phyloP scores from a whole-genome alignment of 768 basidiomycete genomes.

The Mycena belliarum region DNA sequence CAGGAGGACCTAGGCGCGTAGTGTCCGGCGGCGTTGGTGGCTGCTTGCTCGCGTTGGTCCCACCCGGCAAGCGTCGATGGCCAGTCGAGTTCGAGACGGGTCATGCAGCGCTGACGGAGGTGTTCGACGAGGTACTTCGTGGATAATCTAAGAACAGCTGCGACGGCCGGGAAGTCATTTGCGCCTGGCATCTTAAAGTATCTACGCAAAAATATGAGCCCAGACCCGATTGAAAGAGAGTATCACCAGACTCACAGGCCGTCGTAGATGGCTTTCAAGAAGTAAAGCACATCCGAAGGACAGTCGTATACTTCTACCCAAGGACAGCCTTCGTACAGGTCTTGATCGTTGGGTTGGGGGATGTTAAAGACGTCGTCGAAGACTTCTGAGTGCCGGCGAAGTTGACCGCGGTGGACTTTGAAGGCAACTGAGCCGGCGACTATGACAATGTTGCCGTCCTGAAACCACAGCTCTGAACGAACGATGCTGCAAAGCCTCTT shows the following conservation, averaged over 20 bases:
- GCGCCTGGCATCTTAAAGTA: slow-evolving; percentile 56
- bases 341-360: slow-evolving; percentile 54
- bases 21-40: slow-evolving; percentile 48
- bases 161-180: slow-evolving; percentile 57
- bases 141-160: slow-evolving; percentile 69
- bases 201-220: slow-evolving; percentile 32
- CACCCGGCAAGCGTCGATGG: slow-evolving; percentile 66
- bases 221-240: background rate
- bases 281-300: slow-evolving; percentile 66
- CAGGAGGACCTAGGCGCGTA: slow-evolving; percentile 61
- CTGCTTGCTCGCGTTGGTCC: slow-evolving; percentile 64
- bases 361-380: slow-evolving; percentile 68
- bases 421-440: slow-evolving; percentile 59
- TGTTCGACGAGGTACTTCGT: slow-evolving; percentile 76
- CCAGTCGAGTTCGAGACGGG: slow-evolving; percentile 64
- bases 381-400: slow-evolving; percentile 76
- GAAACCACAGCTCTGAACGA: slow-evolving; percentile 71
- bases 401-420: slow-evolving; percentile 75
- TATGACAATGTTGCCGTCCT: slow-evolving; percentile 70
- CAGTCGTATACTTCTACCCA: slow-evolving; percentile 65
- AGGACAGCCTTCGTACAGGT: slow-evolving; percentile 57
- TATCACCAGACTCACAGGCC: slow-evolving; percentile 58
- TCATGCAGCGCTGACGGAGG: slow-evolving; percentile 61
- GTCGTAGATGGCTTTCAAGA: slow-evolving; percentile 72
- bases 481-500: slow-evolving; percentile 29